These are phyloP conservation scores for Kentomonas sorsogonicus DNA, from an alignment of 208 protist genomes.

Conservation along the genomic window DNA sequence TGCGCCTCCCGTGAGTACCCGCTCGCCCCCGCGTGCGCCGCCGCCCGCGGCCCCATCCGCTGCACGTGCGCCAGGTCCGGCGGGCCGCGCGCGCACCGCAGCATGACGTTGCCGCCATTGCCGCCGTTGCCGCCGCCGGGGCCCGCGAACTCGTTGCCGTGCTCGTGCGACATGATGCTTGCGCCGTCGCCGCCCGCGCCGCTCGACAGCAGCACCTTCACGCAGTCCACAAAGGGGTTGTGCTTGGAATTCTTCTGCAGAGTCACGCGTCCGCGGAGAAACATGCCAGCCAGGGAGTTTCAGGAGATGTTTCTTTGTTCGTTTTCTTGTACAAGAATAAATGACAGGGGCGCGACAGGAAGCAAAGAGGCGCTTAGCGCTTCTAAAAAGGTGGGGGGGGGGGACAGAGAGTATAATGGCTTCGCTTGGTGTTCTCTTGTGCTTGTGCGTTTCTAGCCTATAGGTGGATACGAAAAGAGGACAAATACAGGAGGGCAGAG, in stretches of 20 bases:
- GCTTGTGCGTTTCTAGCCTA: too few species aligned
- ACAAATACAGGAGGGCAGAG: too few species aligned
- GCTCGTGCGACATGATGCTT: conserved; percentile 84
- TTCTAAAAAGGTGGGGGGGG: too few species aligned
- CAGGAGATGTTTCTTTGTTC: neutral
- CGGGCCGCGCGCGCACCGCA: conserved; percentile 40
- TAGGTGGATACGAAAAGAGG: too few species aligned
- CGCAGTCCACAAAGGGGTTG: conserved; percentile 61
- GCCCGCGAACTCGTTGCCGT: conserved; percentile 86
- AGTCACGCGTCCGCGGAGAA: neutral
- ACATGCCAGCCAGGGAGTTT: neutral
- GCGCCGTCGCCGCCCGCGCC: conserved; percentile 81
- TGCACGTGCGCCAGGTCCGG: conserved; percentile 71
- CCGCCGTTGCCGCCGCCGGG: conserved; percentile 89
- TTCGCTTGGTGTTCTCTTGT: too few species aligned
- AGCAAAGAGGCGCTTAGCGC: too few species aligned
- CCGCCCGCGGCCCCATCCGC: conserved; percentile 59
- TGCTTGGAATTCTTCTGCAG: neutral
- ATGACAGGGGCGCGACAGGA: too few species aligned
- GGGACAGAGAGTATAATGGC: too few species aligned
- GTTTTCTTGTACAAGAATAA: neutral
- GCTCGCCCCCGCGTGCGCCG: conserved; percentile 48
- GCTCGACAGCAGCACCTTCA: conserved; percentile 82
- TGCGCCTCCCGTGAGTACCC: conserved; percentile 74
- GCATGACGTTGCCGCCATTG: conserved; percentile 79